Percentiles rank a stretch among this genome's conserved stretches.
These are phyloP conservation scores for Penicillium verrucosum DNA, from an alignment of 2,329 filamentous ascomycete genomes.

Conservation along the genomic window DNA sequence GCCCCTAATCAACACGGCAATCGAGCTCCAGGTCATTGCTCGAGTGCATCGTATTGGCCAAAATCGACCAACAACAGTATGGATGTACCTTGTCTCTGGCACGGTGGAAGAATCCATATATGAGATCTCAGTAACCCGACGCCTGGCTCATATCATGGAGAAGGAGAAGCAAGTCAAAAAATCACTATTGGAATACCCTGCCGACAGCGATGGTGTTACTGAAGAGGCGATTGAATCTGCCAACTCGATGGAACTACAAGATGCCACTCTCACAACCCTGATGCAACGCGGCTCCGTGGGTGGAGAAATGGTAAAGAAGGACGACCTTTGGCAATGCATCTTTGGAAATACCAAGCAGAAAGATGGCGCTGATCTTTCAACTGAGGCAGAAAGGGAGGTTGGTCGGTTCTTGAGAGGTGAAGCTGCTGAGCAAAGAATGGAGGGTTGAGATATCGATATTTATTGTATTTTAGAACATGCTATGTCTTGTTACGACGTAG, in stretches of 20 bases:
- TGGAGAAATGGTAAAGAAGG: conserved; percentile 74
- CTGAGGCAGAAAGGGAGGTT: conserved; percentile 44
- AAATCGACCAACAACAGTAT: conserved; percentile 81
- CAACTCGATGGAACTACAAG: conserved; percentile 78
- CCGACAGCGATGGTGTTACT: conserved; percentile 28
- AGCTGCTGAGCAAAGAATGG: conserved; percentile 51
- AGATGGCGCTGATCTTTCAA: conserved; percentile 12
- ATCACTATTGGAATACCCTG: conserved; percentile 2
- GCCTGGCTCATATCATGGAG: conserved; percentile 70
- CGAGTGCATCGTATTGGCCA: conserved; percentile 95
- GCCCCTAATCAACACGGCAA: conserved; percentile 84
- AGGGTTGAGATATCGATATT: background rate
- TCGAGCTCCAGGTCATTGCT: conserved; percentile 92
- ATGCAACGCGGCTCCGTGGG: conserved; percentile 67
- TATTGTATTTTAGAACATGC: background rate
- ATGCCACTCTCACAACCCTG: conserved; percentile 65
- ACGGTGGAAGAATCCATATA: conserved; percentile 93
- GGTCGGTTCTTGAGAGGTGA: conserved; percentile 52
- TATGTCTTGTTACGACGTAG: background rate
- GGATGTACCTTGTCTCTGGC: conserved; percentile 87
- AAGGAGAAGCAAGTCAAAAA: conserved; percentile 36
- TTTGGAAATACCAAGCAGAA: conserved; percentile 59
- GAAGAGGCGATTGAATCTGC: conserved; percentile 72
- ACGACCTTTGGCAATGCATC: conserved; percentile 84
- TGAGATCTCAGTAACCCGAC: conserved; percentile 73